Base-by-base conservation (phyloP, 305 asterid genomes). In the Plantago coronopus region DNA sequence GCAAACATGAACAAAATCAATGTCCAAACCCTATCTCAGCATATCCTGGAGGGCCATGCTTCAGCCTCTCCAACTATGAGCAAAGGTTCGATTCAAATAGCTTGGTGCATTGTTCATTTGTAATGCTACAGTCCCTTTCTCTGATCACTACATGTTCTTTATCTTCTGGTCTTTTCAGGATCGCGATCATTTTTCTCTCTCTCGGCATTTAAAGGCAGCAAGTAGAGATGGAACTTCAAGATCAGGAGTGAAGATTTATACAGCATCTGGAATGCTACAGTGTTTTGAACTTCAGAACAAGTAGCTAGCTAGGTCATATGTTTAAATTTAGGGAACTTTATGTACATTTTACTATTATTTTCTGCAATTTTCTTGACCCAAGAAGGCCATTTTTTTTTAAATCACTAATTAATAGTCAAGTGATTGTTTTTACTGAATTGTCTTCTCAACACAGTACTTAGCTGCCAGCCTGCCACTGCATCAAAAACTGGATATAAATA, bases 111-210 rank as follows among this genome's bases (percentile, higher is more conserved):
- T 44, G 16, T 21, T 57, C 12, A n/a, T 31, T 59, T 48, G 59
- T 42, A 37, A 54, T 27, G 42, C 54, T 48, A 2, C 17, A 31
- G 27, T 61, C 65, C 65, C 47, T 34, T 62, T 61, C 21, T 63
- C 68, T 53, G 71, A 56, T 71, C 43, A 67, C 48, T 64, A 49
- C 71, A 61, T 34, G 12, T 34, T 9, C 40, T 34, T 64, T 27
- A 42, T 63, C 54, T 73, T 54, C 63, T 48, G 54, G 62, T 64
- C 65, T 81, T n/a, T 78, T 79, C 96, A 89, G 96, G 94, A 67
- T 65, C 95, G 66, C 80, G 97, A 79, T 89, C 97, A 50, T 91
- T 91, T 90, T 89, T 94, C 87, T 94, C 97, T 63, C 99, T 94
- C 78, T 94, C 99, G 65, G 97, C 99, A 57, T 94, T 94, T 68